Percentiles rank a stretch among this genome's conserved stretches.
Conservation (phyloP, 345 rosid genomes). For the Melaleuca quinquenervia region DNA sequence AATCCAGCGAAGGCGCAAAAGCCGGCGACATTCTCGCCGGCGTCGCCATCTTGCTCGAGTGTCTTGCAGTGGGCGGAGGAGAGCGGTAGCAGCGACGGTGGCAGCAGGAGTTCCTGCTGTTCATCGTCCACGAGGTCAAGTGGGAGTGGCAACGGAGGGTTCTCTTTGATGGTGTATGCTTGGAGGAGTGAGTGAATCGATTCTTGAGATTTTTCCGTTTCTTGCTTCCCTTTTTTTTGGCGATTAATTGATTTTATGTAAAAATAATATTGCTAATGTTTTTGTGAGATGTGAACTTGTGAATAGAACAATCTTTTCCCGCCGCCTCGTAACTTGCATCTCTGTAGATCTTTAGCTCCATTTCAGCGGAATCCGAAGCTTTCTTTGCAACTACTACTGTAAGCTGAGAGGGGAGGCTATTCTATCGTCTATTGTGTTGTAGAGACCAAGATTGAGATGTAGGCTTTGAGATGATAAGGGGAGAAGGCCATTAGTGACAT, state of each 20-base stretch:
- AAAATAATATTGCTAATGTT: background rate
- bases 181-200: conserved; percentile 16
- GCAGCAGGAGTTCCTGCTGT: conserved; percentile 34
- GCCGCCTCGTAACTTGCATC: background rate
- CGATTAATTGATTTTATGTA: background rate
- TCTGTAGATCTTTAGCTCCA: background rate
- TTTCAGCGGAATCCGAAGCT: background rate
- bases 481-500: background rate
- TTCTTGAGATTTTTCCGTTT: background rate
- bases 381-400: background rate
- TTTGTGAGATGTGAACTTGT: background rate
- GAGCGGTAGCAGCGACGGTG: conserved; percentile 34
- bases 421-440: too few species aligned
- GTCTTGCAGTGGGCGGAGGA: conserved; percentile 66
- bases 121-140: conserved; percentile 38
- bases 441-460: background rate
- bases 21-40: conserved; percentile 5
- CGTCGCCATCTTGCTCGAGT: conserved; percentile 32
- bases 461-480: background rate
- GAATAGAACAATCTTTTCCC: background rate
- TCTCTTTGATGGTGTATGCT: conserved; percentile 44
- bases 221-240: background rate
- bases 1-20: background rate
- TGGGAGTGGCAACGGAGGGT: conserved; percentile 34
- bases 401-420: too few species aligned